A percentile compares a stretch with the other conserved stretches of the same genome.
These are phyloP conservation scores for Syzygium malaccense DNA, from an alignment of 441 rosid genomes.

Conservation along the genomic window DNA sequence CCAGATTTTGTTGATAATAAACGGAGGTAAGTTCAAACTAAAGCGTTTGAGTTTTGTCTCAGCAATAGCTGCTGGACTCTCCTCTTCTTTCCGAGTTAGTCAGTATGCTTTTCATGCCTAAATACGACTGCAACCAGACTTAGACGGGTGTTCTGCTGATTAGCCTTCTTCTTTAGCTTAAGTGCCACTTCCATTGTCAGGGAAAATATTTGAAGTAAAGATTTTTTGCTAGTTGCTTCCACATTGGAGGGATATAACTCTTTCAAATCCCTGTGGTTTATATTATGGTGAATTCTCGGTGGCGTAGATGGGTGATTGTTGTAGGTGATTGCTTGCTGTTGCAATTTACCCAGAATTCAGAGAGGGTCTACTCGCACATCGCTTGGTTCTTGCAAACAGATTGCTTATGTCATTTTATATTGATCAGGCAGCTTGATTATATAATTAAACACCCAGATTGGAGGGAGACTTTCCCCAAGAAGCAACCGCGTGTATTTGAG, in stretches of 20 bases:
- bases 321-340: neutral
- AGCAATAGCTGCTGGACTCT: neutral
- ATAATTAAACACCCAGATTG: conserved; percentile 53
- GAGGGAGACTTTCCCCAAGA: conserved; percentile 44
- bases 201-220: neutral
- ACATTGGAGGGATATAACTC: neutral
- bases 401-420: neutral
- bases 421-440: conserved; percentile 58
- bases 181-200: neutral
- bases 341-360: neutral
- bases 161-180: neutral
- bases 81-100: neutral
- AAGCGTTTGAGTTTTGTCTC: neutral
- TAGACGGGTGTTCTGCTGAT: neutral
- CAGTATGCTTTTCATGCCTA: neutral
- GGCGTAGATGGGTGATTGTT: neutral
- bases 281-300: neutral
- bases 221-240: neutral
- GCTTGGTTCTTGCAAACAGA: neutral
- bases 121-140: neutral
- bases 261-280: neutral
- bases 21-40: conserved; percentile 35
- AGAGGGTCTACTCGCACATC: neutral
- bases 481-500: conserved; percentile 51
- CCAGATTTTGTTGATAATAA: conserved; percentile 66